Evolutionary conservation across 148 eudicot species (phyloP), one percentile per base, ranked within the genome.

Genomic region (Amaranthus cruentus): DNA sequence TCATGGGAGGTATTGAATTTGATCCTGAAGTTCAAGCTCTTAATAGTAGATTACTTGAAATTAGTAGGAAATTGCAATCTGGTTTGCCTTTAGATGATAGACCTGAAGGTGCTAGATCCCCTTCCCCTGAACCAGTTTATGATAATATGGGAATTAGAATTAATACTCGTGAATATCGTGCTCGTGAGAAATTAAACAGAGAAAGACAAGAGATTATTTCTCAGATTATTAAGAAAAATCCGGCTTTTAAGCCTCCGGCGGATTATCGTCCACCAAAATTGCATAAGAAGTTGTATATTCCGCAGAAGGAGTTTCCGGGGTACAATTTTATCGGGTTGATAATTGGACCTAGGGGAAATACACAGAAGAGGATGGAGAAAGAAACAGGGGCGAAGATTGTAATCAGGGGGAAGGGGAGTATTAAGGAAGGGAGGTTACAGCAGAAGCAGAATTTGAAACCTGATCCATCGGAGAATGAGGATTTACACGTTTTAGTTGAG

Each of bases 301-400:
- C 98, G 0, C 85, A 88, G 89, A 93, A 90, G 78, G 96, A 93
- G 74, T 93, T 77, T 21, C 98, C 98, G 0, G 93, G 96, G 6
- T 93, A 93, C 46, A 93, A 93, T 77, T 93, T 93, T 47, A 90
- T 93, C 42, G 96, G 98, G 13, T 64, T 93, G 77, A 93, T 93
- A 14, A 90, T 93, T 70, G 98, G 98, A n/a, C 98, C 98, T 0
- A 86, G 98, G 38, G 98, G 98, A 65, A 90, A 93, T 70, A 93
- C 96, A 0, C 98, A 90, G 85, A 93, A 90, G 75, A 82, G 96
- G 61, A 88, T 93, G 98, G 98, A 87, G 76, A 88, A 78, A 68
- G 96, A 93, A 81, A 93, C 96, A 2, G 98, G 98, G 58, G 96
- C 98, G 0, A 93, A 93, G 76, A 90, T 93, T 76, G 93, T 88